Percentiles rank a stretch among this genome's conserved stretches.
These are phyloP conservation scores for Tarenaya hassleriana DNA, from an alignment of 345 rosid genomes.

Conservation along the genomic window DNA sequence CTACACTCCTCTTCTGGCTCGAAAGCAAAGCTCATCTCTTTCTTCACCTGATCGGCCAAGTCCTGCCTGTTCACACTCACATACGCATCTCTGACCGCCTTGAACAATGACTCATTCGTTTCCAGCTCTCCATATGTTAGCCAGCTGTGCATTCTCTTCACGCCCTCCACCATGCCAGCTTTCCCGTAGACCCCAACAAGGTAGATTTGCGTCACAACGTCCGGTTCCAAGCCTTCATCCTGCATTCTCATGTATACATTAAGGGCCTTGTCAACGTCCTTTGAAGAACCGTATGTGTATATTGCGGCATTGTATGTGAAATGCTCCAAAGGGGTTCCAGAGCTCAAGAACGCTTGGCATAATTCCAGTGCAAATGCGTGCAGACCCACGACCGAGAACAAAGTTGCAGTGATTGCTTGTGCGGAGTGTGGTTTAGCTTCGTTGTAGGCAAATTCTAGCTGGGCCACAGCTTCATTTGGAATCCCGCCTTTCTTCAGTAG, in stretches of 20 bases:
- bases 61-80: slow-evolving; percentile 53
- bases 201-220: slow-evolving; percentile 53
- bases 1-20: slow-evolving; percentile 26
- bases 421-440: slow-evolving; percentile 63
- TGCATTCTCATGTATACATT: slow-evolving; percentile 69
- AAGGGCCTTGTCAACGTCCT: slow-evolving; percentile 58
- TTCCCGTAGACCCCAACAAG: slow-evolving; percentile 67
- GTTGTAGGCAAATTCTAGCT: slow-evolving; percentile 56
- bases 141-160: slow-evolving; percentile 55
- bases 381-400: slow-evolving; percentile 68
- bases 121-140: slow-evolving; percentile 50
- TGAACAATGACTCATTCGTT: slow-evolving; percentile 51
- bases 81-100: slow-evolving; percentile 60
- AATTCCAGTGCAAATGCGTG: slow-evolving; percentile 47
- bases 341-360: slow-evolving; percentile 41
- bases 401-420: slow-evolving; percentile 48
- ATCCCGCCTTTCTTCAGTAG: slow-evolving; percentile 65
- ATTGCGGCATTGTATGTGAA: slow-evolving; percentile 67
- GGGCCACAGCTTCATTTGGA: slow-evolving; percentile 63
- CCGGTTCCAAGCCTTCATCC: slow-evolving; percentile 72
- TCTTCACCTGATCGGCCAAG: slow-evolving; percentile 54
- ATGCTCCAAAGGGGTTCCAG: slow-evolving; percentile 35
- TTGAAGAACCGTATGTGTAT: slow-evolving; percentile 52
- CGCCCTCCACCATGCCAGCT: slow-evolving; percentile 84
- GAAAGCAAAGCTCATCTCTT: slow-evolving; percentile 55